Evolutionary conservation across 129 eudicot genomes (phyloP).

Genomic region (Rutidosis leptorrhynchoides): DNA sequence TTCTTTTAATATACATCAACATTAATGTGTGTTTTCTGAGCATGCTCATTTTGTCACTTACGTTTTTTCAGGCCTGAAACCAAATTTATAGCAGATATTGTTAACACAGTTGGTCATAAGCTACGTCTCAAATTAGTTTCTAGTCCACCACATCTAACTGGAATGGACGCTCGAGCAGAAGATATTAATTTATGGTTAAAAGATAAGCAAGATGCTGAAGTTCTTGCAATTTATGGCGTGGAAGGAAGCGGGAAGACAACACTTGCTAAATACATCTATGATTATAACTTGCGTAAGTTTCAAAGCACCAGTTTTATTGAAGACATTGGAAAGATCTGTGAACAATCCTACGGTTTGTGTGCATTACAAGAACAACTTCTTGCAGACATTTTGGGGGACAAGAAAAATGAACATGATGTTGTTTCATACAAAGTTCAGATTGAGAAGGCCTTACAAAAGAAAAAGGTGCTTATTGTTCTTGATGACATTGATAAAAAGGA

Average conservation of each 20-base stretch:
- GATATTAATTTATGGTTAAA: slow-evolving; percentile 30
- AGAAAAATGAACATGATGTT: slow-evolving; percentile 6
- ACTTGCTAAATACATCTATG: slow-evolving; percentile 14
- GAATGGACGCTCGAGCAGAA: slow-evolving; percentile 30
- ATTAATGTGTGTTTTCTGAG: too few species aligned
- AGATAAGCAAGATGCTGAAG: slow-evolving; percentile 25
- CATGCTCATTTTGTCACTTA: background rate
- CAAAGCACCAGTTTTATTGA: slow-evolving; percentile 19
- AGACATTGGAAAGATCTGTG: slow-evolving; percentile 23
- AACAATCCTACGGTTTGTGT: slow-evolving; percentile 11
- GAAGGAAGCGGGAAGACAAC: slow-evolving; percentile 31
- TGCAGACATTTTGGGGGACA: slow-evolving; percentile 18
- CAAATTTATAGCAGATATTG: slow-evolving; percentile 33
- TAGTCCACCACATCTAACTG: slow-evolving; percentile 35
- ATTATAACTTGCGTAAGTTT: slow-evolving; percentile 9
- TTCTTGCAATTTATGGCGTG: slow-evolving; percentile 30
- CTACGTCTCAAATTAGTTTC: slow-evolving; percentile 31
- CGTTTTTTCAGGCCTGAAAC: slow-evolving; percentile 33
- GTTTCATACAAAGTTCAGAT: background rate
- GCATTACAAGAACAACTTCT: slow-evolving; percentile 23
- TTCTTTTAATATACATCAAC: too few species aligned
- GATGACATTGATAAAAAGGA: slow-evolving; percentile 27
- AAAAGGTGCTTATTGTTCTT: slow-evolving; percentile 32
- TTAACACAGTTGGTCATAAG: slow-evolving; percentile 30
- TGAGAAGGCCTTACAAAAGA: slow-evolving; percentile 15